phyloP scores from a whole-genome alignment of 805 yeast species.

The Metschnikowia cubensis region DNA sequence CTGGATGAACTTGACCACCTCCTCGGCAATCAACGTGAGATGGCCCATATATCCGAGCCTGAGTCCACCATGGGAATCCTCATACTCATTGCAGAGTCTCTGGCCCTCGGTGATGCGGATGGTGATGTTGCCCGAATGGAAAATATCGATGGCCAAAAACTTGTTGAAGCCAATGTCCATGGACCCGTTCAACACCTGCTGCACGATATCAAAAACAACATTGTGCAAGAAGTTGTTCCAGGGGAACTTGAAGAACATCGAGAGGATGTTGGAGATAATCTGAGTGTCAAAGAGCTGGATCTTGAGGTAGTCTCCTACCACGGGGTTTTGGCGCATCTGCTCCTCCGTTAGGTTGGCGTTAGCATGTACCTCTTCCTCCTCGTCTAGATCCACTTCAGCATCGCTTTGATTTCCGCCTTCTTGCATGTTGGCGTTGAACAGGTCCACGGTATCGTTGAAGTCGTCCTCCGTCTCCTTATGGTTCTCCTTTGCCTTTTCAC shows the following conservation, averaged over 20 bases:
- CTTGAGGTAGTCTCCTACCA: slow-evolving; percentile 42
- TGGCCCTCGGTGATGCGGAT: slow-evolving; percentile 42
- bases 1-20: slow-evolving; percentile 29
- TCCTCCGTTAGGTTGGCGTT: slow-evolving; percentile 42
- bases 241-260: slow-evolving; percentile 44
- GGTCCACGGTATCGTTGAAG: slow-evolving; percentile 35
- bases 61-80: slow-evolving; percentile 24
- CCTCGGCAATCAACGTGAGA: slow-evolving; percentile 30
- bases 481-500: slow-evolving; percentile 3
- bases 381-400: slow-evolving; percentile 25
- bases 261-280: slow-evolving; percentile 37
- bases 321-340: slow-evolving; percentile 40
- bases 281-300: slow-evolving; percentile 42
- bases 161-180: slow-evolving; percentile 49
- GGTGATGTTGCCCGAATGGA: slow-evolving; percentile 45
- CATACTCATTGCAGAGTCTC: slow-evolving; percentile 32
- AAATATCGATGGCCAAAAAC: slow-evolving; percentile 52
- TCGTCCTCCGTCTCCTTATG: slow-evolving; percentile 12
- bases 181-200: slow-evolving; percentile 44
- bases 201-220: slow-evolving; percentile 46
- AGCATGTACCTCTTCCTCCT: slow-evolving; percentile 41
- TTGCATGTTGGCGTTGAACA: slow-evolving; percentile 27
- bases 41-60: slow-evolving; percentile 31
- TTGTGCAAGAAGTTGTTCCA: slow-evolving; percentile 47
- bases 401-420: slow-evolving; percentile 21